A percentile compares a stretch with the other conserved stretches of the same genome.
Evolutionary conservation across 2,329 filamentous ascomycete genomes (phyloP).

Genomic region (Parastagonospora nodorum): DNA sequence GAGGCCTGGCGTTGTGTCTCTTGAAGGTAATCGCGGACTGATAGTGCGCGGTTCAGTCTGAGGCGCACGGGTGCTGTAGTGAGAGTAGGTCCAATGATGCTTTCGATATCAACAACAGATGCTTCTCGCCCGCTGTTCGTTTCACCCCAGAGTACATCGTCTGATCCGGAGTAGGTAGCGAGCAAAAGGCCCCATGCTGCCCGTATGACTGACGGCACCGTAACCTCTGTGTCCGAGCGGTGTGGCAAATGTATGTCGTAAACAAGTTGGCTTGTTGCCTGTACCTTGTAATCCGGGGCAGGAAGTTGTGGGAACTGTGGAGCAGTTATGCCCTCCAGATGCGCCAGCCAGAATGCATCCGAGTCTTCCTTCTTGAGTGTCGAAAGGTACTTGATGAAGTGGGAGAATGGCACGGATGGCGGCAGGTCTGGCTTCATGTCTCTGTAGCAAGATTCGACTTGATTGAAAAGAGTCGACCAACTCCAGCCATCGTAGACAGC

Average conservation of each 20-base stretch:
- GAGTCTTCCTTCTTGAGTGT: constrained; percentile 32
- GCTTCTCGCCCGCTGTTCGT: constrained; percentile 45
- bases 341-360: constrained; percentile 34
- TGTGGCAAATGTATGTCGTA: constrained; percentile 24
- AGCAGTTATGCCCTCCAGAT: constrained; percentile 33
- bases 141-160: constrained; percentile 56
- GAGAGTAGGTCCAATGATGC: constrained; percentile 49
- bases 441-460: constrained; percentile 32
- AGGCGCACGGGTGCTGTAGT: constrained; percentile 51
- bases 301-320: constrained; percentile 41
- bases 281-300: constrained; percentile 35
- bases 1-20: constrained; percentile 35
- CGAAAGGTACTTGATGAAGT: constrained; percentile 39
- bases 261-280: constrained; percentile 33
- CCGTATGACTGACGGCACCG: constrained; percentile 46
- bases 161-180: constrained; percentile 52
- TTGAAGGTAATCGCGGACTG: constrained; percentile 32
- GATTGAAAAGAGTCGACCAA: constrained; percentile 30
- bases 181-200: constrained; percentile 55
- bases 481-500: constrained; percentile 46
- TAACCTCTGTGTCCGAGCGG: constrained; percentile 31
- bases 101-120: constrained; percentile 41
- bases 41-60: constrained; percentile 39
- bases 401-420: constrained; percentile 32
- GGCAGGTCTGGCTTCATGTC: constrained; percentile 8